phyloP scores from a whole-genome alignment of 108 stramenopile genomes.

The Pseudonitzschia delicatissima region DNA sequence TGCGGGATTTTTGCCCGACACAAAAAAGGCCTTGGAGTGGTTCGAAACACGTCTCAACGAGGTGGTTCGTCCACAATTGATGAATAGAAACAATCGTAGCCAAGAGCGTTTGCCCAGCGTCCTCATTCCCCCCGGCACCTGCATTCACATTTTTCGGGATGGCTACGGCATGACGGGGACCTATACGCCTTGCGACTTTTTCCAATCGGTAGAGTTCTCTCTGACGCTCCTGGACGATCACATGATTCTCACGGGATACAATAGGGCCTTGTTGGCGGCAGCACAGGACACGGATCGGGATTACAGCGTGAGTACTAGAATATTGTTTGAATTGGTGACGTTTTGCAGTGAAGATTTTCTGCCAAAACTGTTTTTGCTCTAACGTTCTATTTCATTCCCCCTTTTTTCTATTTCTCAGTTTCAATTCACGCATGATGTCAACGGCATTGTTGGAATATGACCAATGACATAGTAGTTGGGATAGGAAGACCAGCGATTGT shows the following conservation, averaged over 20 bases:
- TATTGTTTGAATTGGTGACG: background rate
- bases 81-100: background rate
- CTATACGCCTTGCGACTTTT: slow-evolving; percentile 67
- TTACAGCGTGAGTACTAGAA: background rate
- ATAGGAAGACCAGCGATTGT: no score
- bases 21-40: slow-evolving; percentile 12
- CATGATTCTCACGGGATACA: slow-evolving; percentile 66
- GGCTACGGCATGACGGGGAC: slow-evolving; percentile 60
- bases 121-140: slow-evolving; percentile 57
- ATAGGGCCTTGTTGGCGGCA: slow-evolving; percentile 19
- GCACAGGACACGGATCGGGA: slow-evolving; percentile 7
- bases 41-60: background rate
- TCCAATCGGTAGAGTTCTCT: slow-evolving; percentile 59
- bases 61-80: background rate
- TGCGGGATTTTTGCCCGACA: slow-evolving; percentile 8
- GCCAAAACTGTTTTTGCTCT: background rate
- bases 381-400: no score
- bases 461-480: background rate
- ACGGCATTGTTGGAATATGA: background rate
- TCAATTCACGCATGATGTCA: slow-evolving; percentile 3
- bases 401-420: background rate
- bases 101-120: slow-evolving; percentile 18
- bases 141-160: slow-evolving; percentile 82
- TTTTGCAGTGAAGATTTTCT: background rate
- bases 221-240: slow-evolving; percentile 80